Evolutionary conservation across 140 eudicot species (phyloP).

Genomic region (Ambrosia hybrid): DNA sequence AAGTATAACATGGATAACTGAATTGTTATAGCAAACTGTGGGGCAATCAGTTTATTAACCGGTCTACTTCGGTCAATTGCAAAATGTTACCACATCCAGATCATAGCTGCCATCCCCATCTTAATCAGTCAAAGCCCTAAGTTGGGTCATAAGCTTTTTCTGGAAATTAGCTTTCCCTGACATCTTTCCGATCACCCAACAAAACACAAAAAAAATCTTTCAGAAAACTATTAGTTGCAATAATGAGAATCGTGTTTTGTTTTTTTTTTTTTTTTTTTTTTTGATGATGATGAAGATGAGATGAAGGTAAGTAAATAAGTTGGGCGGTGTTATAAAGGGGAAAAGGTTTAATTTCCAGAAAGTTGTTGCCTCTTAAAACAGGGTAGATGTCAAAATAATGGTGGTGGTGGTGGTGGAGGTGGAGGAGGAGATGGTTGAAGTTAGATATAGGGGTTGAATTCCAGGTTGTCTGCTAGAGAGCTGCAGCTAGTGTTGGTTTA

Average conservation of each 20-base stretch:
- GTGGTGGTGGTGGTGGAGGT: no score
- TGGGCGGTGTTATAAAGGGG: background rate
- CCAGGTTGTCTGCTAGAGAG: no score
- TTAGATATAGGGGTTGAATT: no score
- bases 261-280: background rate
- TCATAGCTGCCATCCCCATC: no score
- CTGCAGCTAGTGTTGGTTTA: no score
- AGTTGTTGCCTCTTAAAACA: background rate
- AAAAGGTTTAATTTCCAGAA: background rate
- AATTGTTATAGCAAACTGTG: constrained; percentile 69
- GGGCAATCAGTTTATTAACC: constrained; percentile 63
- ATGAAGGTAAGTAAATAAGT: background rate
- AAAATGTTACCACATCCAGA: no score
- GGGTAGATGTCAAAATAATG: background rate
- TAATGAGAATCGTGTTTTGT: no score
- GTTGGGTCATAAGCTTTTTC: no score
- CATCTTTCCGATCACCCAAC: background rate
- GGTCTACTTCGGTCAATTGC: constrained; percentile 66
- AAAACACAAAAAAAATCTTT: background rate
- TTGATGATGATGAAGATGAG: no score
- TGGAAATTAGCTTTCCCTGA: background rate
- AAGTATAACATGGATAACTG: constrained; percentile 85
- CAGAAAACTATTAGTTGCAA: no score
- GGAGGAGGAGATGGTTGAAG: no score
- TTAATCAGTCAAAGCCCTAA: no score